Evolutionary conservation across 371 early-diverging fungal species (phyloP).

Genomic region (Mortierella sp.): DNA sequence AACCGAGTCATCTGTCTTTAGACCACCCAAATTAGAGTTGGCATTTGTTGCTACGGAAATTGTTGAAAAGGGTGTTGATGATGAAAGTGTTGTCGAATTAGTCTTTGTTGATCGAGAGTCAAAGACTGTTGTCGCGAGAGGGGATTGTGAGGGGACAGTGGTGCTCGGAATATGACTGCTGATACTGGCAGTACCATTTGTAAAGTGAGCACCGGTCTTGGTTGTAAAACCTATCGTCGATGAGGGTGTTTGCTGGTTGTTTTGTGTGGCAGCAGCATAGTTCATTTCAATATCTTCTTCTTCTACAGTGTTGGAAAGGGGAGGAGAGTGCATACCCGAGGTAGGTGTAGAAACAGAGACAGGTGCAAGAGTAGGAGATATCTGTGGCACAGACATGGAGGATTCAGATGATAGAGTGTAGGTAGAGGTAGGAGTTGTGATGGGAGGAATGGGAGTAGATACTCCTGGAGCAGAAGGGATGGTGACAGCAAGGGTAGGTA

Average conservation of each 20-base stretch:
- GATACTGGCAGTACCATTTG: not conserved
- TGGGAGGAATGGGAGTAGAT: not conserved
- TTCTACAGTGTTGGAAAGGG: conserved; percentile 34
- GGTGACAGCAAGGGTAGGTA: conserved; percentile 23
- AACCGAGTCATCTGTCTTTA: not conserved
- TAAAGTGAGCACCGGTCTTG: conserved; percentile 1
- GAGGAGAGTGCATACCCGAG: conserved; percentile 52
- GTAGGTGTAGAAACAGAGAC: conserved; percentile 25
- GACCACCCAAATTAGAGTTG: conserved; percentile 1
- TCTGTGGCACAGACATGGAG: not conserved
- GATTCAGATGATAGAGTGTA: conserved; percentile 3
- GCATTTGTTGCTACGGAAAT: not conserved
- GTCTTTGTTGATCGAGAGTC: not conserved
- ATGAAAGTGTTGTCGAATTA: not conserved
- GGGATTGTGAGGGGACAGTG: not conserved
- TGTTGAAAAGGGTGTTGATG: not conserved
- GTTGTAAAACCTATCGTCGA: not conserved
- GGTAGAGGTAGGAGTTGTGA: not conserved
- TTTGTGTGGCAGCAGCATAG: conserved; percentile 19
- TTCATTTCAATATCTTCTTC: conserved; percentile 29
- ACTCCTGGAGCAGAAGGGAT: conserved; percentile 12
- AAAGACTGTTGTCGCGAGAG: not conserved
- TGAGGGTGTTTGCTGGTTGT: not conserved
- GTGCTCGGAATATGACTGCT: conserved; percentile 11
- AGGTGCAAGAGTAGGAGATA: not conserved